These are phyloP conservation scores for Neofusicoccum kwambonambiense DNA, from an alignment of 2,329 filamentous ascomycete species.

Conservation along the genomic window DNA sequence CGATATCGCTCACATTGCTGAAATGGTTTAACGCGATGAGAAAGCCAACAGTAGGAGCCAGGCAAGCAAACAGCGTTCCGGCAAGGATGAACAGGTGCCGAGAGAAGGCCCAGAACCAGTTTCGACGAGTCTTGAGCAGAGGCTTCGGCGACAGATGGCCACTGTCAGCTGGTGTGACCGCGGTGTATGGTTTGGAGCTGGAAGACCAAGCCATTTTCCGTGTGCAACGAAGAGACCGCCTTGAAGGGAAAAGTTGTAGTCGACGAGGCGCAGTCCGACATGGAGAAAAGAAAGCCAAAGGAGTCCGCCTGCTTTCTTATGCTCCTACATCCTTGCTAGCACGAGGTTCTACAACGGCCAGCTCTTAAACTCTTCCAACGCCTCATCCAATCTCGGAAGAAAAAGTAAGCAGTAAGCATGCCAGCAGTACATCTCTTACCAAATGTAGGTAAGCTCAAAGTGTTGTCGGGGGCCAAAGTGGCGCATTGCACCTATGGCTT, in stretches of 20 bases:
- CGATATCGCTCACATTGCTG: background rate
- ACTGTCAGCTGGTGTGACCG: background rate
- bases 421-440: background rate
- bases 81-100: background rate
- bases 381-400: background rate
- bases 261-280: background rate
- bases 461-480: background rate
- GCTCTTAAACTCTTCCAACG: background rate
- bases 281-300: background rate
- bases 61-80: background rate
- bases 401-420: background rate
- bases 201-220: background rate
- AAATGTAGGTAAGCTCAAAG: background rate
- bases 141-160: constrained; percentile 1
- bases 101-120: background rate
- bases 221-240: background rate
- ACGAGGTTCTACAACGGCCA: background rate
- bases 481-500: background rate
- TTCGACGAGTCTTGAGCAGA: background rate
- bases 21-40: background rate
- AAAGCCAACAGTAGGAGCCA: background rate
- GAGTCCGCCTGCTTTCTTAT: background rate
- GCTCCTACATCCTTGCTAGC: background rate
- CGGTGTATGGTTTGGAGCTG: background rate
- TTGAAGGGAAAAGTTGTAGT: background rate